These are phyloP conservation scores for Trichosporon coremiiforme DNA, from an alignment of 1,284 basidiomycete genomes.

Conservation along the genomic window DNA sequence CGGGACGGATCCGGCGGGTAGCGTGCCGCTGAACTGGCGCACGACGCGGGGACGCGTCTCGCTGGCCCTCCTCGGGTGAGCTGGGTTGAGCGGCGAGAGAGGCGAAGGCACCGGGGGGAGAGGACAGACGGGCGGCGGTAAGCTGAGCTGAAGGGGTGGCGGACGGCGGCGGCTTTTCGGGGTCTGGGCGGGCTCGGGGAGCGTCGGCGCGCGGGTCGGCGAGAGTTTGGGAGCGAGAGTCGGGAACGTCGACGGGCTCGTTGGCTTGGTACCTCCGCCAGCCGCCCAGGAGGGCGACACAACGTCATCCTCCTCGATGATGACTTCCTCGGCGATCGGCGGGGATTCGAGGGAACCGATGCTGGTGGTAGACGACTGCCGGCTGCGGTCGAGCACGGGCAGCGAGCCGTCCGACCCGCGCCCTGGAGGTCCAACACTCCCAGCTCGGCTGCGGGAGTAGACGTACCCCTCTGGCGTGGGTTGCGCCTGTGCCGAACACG, in stretches of 20 bases:
- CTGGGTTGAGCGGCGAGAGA: slow-evolving; percentile 8
- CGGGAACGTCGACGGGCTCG: not conserved
- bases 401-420: slow-evolving; percentile 8
- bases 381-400: not conserved
- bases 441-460: slow-evolving; percentile 10
- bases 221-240: not conserved
- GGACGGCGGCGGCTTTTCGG: too few species aligned
- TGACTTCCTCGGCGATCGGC: slow-evolving; percentile 29
- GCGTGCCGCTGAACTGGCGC: slow-evolving; percentile 11
- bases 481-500: slow-evolving; percentile 7
- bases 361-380: slow-evolving; percentile 4
- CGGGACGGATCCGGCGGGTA: not conserved
- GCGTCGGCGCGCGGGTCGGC: not conserved
- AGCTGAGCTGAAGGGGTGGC: not conserved
- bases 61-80: not conserved
- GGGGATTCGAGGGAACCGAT: slow-evolving; percentile 18
- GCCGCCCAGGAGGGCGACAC: not conserved
- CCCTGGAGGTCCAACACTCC: not conserved
- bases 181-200: too few species aligned
- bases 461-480: slow-evolving; percentile 11
- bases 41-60: not conserved
- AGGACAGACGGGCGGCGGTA: slow-evolving; percentile 4
- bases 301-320: slow-evolving; percentile 21
- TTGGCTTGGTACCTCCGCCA: not conserved
- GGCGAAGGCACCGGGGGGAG: slow-evolving; percentile 1